Conservation (phyloP, 2,329 filamentous ascomycete species). For the Scolecobasidium constrictum region DNA sequence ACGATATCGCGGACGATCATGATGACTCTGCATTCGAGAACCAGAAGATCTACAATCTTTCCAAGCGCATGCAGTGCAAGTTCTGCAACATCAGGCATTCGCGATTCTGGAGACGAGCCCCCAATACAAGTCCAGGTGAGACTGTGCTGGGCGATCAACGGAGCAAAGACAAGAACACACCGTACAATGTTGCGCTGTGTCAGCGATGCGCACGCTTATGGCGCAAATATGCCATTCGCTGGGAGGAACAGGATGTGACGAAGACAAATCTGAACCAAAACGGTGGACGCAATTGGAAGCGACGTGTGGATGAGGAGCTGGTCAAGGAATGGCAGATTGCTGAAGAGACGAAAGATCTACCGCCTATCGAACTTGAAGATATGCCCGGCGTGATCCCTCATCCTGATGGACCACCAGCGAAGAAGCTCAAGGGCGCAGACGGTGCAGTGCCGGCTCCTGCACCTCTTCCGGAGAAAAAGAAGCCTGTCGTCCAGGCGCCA, state of each 20-base stretch:
- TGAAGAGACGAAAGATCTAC: constrained; percentile 38
- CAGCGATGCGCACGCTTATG: constrained; percentile 84
- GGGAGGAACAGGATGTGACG: constrained; percentile 87
- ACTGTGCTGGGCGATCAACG: constrained; percentile 58
- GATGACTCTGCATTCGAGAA: constrained; percentile 96
- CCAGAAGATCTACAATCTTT: constrained; percentile 68
- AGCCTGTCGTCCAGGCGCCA: constrained; percentile 20
- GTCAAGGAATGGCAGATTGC: constrained; percentile 59
- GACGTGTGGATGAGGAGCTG: constrained; percentile 87
- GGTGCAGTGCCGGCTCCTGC: constrained; percentile 38
- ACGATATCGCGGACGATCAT: constrained; percentile 83
- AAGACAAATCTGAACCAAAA: constrained; percentile 74
- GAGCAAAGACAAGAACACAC: constrained; percentile 63
- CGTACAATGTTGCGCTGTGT: constrained; percentile 74
- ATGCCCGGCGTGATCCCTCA: constrained; percentile 2
- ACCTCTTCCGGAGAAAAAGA: constrained; percentile 28
- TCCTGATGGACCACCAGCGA: constrained; percentile 44
- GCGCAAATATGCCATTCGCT: constrained; percentile 92
- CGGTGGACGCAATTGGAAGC: constrained; percentile 74
- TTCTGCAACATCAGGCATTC: constrained; percentile 76
- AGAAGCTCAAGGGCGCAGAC: constrained; percentile 43
- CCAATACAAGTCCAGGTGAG: constrained; percentile 61
- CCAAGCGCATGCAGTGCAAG: constrained; percentile 83
- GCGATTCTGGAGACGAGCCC: constrained; percentile 84
- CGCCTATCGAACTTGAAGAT: neutral